Evolutionary conservation across 78 protist species (phyloP).

Genomic region (Isochrysis galbana): DNA sequence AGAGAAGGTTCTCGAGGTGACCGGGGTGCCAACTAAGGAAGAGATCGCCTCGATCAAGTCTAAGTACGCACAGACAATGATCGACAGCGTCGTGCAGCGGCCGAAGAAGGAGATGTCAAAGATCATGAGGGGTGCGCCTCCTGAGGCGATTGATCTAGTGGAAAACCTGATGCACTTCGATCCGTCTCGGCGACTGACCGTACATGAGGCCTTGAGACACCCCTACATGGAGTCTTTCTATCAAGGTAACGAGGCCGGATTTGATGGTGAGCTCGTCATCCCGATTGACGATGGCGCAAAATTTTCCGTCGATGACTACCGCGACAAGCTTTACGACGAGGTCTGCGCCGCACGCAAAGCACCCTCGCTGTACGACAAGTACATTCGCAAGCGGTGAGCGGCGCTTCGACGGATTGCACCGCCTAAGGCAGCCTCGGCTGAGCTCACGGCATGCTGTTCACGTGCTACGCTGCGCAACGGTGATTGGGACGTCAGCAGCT

Average conservation of each 20-base stretch:
- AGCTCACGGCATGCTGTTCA: too few species aligned
- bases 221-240: conserved; percentile 89
- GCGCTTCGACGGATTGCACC: too few species aligned
- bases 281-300: conserved; percentile 84
- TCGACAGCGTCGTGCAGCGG: not conserved
- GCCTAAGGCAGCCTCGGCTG: too few species aligned
- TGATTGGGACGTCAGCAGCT: too few species aligned
- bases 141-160: conserved; percentile 93
- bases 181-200: conserved; percentile 90
- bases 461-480: too few species aligned
- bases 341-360: not conserved
- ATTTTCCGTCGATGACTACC: conserved; percentile 62
- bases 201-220: conserved; percentile 91
- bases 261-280: conserved; percentile 38
- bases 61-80: conserved; percentile 21
- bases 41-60: conserved; percentile 11
- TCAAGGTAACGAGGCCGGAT: conserved; percentile 52
- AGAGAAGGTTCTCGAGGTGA: conserved; percentile 27
- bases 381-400: not conserved
- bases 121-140: conserved; percentile 83
- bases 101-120: not conserved
- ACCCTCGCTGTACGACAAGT: not conserved
- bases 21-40: not conserved
- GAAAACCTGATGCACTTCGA: conserved; percentile 84
- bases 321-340: conserved; percentile 47